Percentiles rank a stretch among this genome's conserved stretches.
phyloP scores from a whole-genome alignment of 2,329 filamentous ascomycete species.

The Penicillium sp. region DNA sequence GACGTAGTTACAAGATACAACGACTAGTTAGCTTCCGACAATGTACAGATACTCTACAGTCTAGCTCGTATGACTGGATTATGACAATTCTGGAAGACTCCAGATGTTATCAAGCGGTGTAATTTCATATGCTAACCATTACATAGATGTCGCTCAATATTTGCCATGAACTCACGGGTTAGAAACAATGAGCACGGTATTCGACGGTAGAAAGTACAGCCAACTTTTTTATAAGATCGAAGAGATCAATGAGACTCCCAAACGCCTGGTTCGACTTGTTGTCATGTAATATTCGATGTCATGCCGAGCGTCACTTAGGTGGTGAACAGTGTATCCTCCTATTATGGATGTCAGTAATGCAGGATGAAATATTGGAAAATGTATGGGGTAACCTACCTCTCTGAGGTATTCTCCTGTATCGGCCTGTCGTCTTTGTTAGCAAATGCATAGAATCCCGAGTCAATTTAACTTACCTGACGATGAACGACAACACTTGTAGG shows the following conservation, averaged over 20 bases:
- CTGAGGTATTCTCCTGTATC: conserved; percentile 93
- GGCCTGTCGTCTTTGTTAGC: conserved; percentile 55
- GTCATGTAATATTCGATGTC: conserved; percentile 22
- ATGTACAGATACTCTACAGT: too few relatives aligned
- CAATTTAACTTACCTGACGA: not conserved
- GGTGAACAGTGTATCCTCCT: conserved; percentile 61
- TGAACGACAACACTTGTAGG: conserved; percentile 77
- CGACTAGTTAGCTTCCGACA: too few relatives aligned
- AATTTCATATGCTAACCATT: conserved; percentile 1
- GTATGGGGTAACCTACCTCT: conserved; percentile 50
- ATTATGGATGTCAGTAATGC: conserved; percentile 16
- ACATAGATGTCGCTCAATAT: conserved; percentile 3
- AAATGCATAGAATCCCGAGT: not conserved
- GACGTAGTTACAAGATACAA: too few relatives aligned
- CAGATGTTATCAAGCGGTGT: not conserved
- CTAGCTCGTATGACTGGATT: too few relatives aligned
- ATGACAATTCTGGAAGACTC: not conserved
- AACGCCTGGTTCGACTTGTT: conserved; percentile 29
- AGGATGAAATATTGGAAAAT: too few relatives aligned
- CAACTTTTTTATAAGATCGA: conserved; percentile 10
- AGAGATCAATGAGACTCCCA: conserved; percentile 25
- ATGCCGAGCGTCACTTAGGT: conserved; percentile 37
- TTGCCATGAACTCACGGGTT: conserved; percentile 9
- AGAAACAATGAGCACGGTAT: conserved; percentile 1
- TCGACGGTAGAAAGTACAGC: conserved; percentile 1